Base-by-base conservation (phyloP, 352 stramenopile genomes). In the Phytopythium oedochilum region DNA sequence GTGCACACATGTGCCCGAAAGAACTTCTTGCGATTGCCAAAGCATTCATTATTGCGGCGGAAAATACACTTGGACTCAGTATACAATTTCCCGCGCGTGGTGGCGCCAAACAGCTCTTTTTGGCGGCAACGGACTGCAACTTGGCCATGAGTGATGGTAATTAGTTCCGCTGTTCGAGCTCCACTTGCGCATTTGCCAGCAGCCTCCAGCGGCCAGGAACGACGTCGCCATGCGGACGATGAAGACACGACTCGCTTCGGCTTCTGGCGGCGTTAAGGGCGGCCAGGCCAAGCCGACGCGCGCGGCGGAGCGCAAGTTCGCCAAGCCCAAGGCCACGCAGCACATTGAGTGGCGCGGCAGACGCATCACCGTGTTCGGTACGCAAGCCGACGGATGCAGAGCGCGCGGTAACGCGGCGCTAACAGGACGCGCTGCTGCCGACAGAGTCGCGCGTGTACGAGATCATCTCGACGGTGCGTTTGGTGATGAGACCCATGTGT, bases 361-460 rank as follows among this genome's bases (percentile, higher is more conserved):
- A 28, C 69, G 75, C 25, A 89, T 94, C 48, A 94, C 84, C 3
- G 46, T 70, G 22, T 89, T 91, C 60, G 83, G 81, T 91, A 20
- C 39, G 39, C n/a, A n/a, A n/a, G n/a, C n/a, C n/a, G n/a, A n/a
- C n/a, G n/a, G n/a, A n/a, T n/a, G n/a, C n/a, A n/a, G n/a, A n/a
- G n/a, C n/a, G n/a, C n/a, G n/a, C n/a, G n/a, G n/a, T n/a, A n/a
- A n/a, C 29, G 5, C 29, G 63, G 52, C n/a, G 12, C 18, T 10
- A 44, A 15, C n/a, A 5, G 40, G 18, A 9, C 44, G 31, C 10
- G n/a, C 0, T 31, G 23, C n/a, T 43, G 31, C 20, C 54, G n/a
- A 23, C 46, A 92, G 79, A 94, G 53, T 85, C 77, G 50, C 69
- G 72, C 29, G 81, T 92, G 40, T 92, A 92, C 55, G 79, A 92